Evolutionary conservation across 352 stramenopile species (phyloP).

Genomic region (Phytopythium montanum): DNA sequence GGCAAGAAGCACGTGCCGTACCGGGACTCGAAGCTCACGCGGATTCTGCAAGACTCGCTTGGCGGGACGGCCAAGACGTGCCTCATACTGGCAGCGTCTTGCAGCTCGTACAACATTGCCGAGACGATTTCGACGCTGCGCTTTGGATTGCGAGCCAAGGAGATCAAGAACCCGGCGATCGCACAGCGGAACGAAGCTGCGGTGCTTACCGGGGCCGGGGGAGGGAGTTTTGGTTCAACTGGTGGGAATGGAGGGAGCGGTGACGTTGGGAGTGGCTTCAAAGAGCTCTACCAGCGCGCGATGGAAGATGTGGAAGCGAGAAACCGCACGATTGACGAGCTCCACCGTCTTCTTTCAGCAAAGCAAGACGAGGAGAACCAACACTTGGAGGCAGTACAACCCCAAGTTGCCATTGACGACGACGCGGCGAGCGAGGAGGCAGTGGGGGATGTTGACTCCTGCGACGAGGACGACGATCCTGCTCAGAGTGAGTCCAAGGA

Average conservation of each 20-base stretch:
- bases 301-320: slow-evolving; percentile 66
- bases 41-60: slow-evolving; percentile 87
- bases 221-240: background rate
- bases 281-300: slow-evolving; percentile 66
- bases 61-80: slow-evolving; percentile 93
- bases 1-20: slow-evolving; percentile 75
- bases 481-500: slow-evolving; percentile 3
- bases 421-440: background rate
- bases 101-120: slow-evolving; percentile 74
- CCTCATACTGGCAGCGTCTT: slow-evolving; percentile 93
- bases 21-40: slow-evolving; percentile 81
- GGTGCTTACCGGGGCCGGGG: background rate
- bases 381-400: slow-evolving; percentile 15
- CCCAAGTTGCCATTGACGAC: background rate
- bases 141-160: slow-evolving; percentile 69
- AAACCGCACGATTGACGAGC: slow-evolving; percentile 64
- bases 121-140: slow-evolving; percentile 79
- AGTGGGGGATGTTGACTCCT: slow-evolving; percentile 13
- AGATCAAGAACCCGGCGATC: slow-evolving; percentile 76
- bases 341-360: slow-evolving; percentile 40
- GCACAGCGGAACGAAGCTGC: slow-evolving; percentile 30
- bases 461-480: slow-evolving; percentile 20
- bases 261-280: slow-evolving; percentile 36
- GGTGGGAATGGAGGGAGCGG: slow-evolving; percentile 8
- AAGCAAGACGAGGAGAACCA: slow-evolving; percentile 34